Evolutionary conservation across 805 yeast species (phyloP).

Genomic region (Yamadazyma takamatsuzukensis): DNA sequence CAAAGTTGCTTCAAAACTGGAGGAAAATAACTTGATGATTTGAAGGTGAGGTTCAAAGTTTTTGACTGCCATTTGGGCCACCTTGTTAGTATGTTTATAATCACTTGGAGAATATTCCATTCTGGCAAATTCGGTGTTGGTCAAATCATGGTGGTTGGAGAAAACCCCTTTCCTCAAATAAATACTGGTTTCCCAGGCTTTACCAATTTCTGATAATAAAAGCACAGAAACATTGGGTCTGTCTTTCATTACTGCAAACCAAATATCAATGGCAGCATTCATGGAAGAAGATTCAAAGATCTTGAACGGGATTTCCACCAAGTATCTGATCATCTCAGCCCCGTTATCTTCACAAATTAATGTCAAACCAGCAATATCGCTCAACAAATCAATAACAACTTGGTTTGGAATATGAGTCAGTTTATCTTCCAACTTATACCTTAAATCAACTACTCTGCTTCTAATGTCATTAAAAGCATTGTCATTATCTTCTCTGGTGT

Average conservation of each 20-base stretch:
- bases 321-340: slow-evolving; percentile 45
- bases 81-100: slow-evolving; percentile 51
- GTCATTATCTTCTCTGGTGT: slow-evolving; percentile 23
- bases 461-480: slow-evolving; percentile 25
- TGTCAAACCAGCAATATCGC: slow-evolving; percentile 38
- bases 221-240: slow-evolving; percentile 53
- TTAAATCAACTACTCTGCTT: slow-evolving; percentile 16
- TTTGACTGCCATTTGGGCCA: slow-evolving; percentile 46
- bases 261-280: slow-evolving; percentile 64
- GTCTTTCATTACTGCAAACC: slow-evolving; percentile 77
- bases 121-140: slow-evolving; percentile 55
- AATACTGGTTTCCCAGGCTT: slow-evolving; percentile 66
- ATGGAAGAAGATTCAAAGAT: slow-evolving; percentile 58
- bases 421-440: slow-evolving; percentile 9
- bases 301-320: slow-evolving; percentile 70
- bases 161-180: slow-evolving; percentile 61
- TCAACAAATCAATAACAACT: slow-evolving; percentile 41
- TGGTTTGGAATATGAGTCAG: slow-evolving; percentile 13
- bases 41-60: slow-evolving; percentile 64
- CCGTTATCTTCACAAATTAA: slow-evolving; percentile 32
- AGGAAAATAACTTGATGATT: slow-evolving; percentile 63
- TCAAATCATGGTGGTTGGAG: slow-evolving; percentile 50
- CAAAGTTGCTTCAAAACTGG: slow-evolving; percentile 76
- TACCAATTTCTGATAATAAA: slow-evolving; percentile 66
- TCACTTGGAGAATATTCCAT: slow-evolving; percentile 93